Evolutionary conservation across 139 green algal species (phyloP), one percentile per base, ranked within the genome.

Genomic region (Mesotaenium endlicherianum): DNA sequence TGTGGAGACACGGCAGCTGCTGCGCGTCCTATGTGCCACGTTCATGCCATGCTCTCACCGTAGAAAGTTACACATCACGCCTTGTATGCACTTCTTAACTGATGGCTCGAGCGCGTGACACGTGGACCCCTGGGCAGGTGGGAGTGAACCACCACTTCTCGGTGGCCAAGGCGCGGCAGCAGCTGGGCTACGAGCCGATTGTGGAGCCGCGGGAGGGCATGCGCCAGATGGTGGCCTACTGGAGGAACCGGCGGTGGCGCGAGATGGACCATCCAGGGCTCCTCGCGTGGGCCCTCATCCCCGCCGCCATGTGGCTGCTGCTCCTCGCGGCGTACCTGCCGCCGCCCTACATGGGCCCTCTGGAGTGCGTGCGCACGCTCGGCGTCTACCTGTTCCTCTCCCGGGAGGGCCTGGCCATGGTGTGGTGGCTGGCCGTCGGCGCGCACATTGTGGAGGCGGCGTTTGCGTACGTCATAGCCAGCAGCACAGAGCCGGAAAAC

Each of bases 401-500:
- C 36, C 44, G 44, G 60, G 53, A 82, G 39, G 45, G 42, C 39
- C 76, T 83, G 30, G 40, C 43, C 38, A 77, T 47, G 38, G 76
- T 83, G 8, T 83, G 58, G 59, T 83, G 76, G 76, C 47, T 36
- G 39, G 76, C 76, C 3, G 34, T 83, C 64, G 76, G 40, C 39
- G 79, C 79, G 2, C 76, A 83, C 79, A 8, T 75, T 34, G n/a
- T 82, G 0, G 76, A 83, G 58, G 76, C 76, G 76, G 30, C 38
- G 3, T 8, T 83, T 81, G 76, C 76, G 0, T 83, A 17, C 16
- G 31, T 43, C 36, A 36, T 83, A n/a, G 76, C 76, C 30, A 39
- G 76, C 40, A 77, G 79, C 2, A 83, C 36, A 42, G 76, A 83
- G 47, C 49, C 43, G 34, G 38, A 83, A 47, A 83, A 83, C 79